Base-by-base conservation (phyloP, 2,329 filamentous ascomycete genomes). In the Plenodomus tracheiphilus region DNA sequence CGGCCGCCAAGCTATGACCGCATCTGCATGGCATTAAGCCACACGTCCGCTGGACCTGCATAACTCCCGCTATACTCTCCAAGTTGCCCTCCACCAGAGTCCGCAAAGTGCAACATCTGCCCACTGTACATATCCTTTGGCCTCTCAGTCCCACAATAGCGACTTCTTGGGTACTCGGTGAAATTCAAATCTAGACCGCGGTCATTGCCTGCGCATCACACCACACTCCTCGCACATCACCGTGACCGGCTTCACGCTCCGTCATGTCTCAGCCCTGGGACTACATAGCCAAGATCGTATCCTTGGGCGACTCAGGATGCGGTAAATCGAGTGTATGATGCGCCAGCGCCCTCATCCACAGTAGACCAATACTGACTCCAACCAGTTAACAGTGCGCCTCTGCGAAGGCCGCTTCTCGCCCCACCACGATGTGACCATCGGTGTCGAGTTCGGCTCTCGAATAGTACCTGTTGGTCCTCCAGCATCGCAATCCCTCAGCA, bases 211-310 rank as follows among this genome's bases (percentile, higher is more conserved):
- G 28, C 28, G 13, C 54, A 37, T 18, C 54, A 43, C 39, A 40
- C 43, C 40, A 53, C 46, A 49, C 41, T 11, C 34, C 17, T 46
- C 22, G 35, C 40, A 39, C 39, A 51, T 32, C 13, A 32, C 28
- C 28, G 28, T 32, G 28, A 32, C 39, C 47, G 51, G 47, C 51
- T 48, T 45, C 41, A 41, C 50, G 43, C 35, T 46, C 39, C 32
- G 51, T 56, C 39, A 79, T 79, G 76, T 66, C 79, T 56, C 82
- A 86, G 67, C 87, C 91, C 74, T 97, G 93, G 93, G 91, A 97
- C 79, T 97, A 95, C 79, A 99, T 97, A 71, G 92, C 93, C 74
- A 99, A 99, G 77, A 89, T 99, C 65, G 93, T 97, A 70, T 96
- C 91, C 78, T 91, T 99, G 68, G 94, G 94, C 73, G 94, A 97